A percentile compares a stretch with the other conserved stretches of the same genome.
Evolutionary conservation across 805 yeast genomes (phyloP).

Genomic region (Lipomyces chichibuensis): DNA sequence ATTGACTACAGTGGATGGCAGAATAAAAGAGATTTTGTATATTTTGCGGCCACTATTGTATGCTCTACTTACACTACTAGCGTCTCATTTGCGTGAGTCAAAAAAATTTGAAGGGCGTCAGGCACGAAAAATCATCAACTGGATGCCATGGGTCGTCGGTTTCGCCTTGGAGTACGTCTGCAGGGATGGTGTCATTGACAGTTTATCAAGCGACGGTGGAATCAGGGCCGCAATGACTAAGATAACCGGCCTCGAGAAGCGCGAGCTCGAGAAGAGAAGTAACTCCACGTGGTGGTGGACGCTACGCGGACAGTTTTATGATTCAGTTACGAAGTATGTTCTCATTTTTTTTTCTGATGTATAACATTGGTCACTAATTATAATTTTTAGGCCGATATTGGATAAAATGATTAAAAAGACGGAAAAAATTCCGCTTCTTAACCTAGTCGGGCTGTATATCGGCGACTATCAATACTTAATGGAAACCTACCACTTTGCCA

Average conservation of each 20-base stretch:
- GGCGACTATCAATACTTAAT: constrained; percentile 47
- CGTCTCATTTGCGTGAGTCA: not conserved
- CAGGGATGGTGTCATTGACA: constrained; percentile 38
- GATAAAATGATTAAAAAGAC: constrained; percentile 38
- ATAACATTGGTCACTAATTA: not conserved
- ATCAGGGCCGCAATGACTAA: constrained; percentile 37
- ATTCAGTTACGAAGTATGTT: constrained; percentile 37
- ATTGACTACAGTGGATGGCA: constrained; percentile 32
- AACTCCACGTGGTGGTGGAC: constrained; percentile 47
- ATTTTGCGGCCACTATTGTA: constrained; percentile 49
- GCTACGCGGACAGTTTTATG: constrained; percentile 47
- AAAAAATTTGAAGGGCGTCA: not conserved
- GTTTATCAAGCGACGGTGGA: constrained; percentile 31
- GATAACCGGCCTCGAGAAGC: constrained; percentile 43
- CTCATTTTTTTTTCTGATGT: not conserved
- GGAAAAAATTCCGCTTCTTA: constrained; percentile 43
- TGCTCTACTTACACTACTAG: constrained; percentile 40
- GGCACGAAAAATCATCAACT: constrained; percentile 31
- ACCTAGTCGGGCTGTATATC: constrained; percentile 42
- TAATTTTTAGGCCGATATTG: constrained; percentile 39
- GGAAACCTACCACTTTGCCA: constrained; percentile 46
- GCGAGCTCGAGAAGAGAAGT: constrained; percentile 40
- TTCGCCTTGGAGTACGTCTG: constrained; percentile 43
- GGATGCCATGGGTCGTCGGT: constrained; percentile 51
- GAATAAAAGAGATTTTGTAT: constrained; percentile 43